Evolutionary conservation across 2,329 filamentous ascomycete species (phyloP).

Genomic region (Colletotrichum lupini): DNA sequence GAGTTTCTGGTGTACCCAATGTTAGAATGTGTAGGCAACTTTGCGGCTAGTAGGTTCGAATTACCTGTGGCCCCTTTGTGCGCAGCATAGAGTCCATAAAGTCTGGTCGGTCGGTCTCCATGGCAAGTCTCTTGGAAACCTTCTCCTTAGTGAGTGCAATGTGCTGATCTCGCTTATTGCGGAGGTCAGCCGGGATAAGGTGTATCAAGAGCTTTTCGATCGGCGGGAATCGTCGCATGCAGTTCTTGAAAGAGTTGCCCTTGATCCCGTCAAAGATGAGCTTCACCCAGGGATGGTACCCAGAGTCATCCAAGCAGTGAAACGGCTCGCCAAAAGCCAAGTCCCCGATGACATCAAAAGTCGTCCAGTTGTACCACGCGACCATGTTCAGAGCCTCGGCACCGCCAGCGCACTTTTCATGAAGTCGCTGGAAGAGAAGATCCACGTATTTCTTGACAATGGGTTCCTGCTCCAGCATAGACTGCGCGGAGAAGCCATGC

Average conservation of each 20-base stretch:
- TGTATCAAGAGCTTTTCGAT: background rate
- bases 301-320: slow-evolving; percentile 25
- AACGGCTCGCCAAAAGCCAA: slow-evolving; percentile 38
- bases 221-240: background rate
- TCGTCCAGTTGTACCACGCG: slow-evolving; percentile 25
- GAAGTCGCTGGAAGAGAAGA: slow-evolving; percentile 37
- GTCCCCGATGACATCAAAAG: slow-evolving; percentile 38
- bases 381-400: slow-evolving; percentile 32
- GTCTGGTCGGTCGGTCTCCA: slow-evolving; percentile 1
- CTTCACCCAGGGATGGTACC: slow-evolving; percentile 35
- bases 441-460: slow-evolving; percentile 43
- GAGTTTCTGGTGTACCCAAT: background rate
- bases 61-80: slow-evolving; percentile 22
- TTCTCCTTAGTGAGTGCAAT: background rate
- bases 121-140: slow-evolving; percentile 7
- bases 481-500: slow-evolving; percentile 43
- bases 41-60: too few species aligned
- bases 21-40: too few species aligned
- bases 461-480: slow-evolving; percentile 44
- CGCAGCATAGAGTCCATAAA: slow-evolving; percentile 22
- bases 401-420: slow-evolving; percentile 23
- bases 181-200: background rate
- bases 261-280: slow-evolving; percentile 32
- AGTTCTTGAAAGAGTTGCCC: background rate
- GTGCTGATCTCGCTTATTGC: background rate